A percentile compares a stretch with the other conserved stretches of the same genome.
Evolutionary conservation across 345 rosid species (phyloP).

Genomic region (Brassica nigra): DNA sequence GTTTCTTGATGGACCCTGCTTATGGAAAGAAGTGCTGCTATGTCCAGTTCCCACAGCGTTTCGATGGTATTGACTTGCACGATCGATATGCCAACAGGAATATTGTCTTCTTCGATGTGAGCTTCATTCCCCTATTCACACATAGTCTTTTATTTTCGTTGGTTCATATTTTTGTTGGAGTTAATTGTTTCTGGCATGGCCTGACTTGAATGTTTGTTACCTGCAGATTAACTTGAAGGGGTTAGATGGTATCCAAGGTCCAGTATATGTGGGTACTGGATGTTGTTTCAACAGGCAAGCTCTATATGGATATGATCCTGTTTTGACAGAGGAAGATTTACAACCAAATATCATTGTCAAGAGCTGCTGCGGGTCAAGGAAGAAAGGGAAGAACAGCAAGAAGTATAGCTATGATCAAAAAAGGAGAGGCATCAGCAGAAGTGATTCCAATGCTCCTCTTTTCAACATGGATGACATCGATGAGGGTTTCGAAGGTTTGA

Average conservation of each 20-base stretch:
- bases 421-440: conserved; percentile 76
- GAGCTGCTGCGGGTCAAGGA: conserved; percentile 96
- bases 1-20: conserved; percentile 98
- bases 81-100: conserved; percentile 99
- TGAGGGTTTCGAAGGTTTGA: conserved; percentile 95
- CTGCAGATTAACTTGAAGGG: conserved; percentile 98
- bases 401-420: conserved; percentile 82
- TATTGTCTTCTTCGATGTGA: conserved; percentile 96
- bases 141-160: conserved; percentile 9
- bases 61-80: conserved; percentile 98
- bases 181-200: conserved; percentile 11
- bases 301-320: conserved; percentile 96
- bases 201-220: conserved; percentile 20
- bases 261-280: conserved; percentile 99
- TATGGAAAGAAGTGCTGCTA: conserved; percentile 93
- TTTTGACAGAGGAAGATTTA: conserved; percentile 91
- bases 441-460: conserved; percentile 94
- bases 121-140: conserved; percentile 32
- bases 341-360: conserved; percentile 92
- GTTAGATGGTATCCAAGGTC: conserved; percentile 96
- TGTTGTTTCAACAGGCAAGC: conserved; percentile 99
- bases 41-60: conserved; percentile 98
- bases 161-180: conserved; percentile 13
- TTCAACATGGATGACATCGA: conserved; percentile 98
- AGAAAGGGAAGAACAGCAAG: conserved; percentile 72